Evolutionary conservation across 169 alveolate species (phyloP).

Genomic region (Cryptosporidium sp.): DNA sequence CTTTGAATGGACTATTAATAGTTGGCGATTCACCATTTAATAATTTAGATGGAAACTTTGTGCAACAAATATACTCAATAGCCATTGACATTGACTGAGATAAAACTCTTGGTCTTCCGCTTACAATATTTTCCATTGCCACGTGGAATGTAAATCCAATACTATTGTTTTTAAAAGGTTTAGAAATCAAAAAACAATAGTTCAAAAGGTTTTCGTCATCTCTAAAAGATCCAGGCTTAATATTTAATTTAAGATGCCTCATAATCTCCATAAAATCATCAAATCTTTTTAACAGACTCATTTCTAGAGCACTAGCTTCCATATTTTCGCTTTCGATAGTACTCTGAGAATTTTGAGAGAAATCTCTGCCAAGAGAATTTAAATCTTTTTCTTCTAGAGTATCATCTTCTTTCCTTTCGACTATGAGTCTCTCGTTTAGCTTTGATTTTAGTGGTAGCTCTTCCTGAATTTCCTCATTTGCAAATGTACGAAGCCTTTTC

Average conservation of each 20-base stretch:
- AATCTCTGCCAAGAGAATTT: background rate
- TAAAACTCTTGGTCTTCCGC: conserved; percentile 43
- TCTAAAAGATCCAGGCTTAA: conserved; percentile 22
- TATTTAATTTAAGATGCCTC: conserved; percentile 32
- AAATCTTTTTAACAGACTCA: conserved; percentile 9
- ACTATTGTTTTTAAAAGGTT: conserved; percentile 22
- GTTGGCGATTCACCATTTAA: conserved; percentile 22
- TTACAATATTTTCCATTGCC: conserved; percentile 59
- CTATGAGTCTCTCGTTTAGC: background rate
- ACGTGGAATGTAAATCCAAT: conserved; percentile 67
- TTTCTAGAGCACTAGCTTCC: background rate
- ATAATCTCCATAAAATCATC: conserved; percentile 42
- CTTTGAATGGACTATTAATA: conserved; percentile 9
- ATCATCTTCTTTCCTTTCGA: background rate
- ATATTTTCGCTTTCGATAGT: background rate
- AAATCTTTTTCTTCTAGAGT: background rate
- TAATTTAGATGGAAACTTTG: conserved; percentile 40
- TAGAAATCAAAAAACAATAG: conserved; percentile 46
- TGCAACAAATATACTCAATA: conserved; percentile 49
- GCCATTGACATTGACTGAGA: conserved; percentile 57
- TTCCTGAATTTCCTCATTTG: conserved; percentile 18
- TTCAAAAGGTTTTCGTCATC: conserved; percentile 57
- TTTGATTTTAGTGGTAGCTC: conserved; percentile 44
- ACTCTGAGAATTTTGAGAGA: conserved; percentile 19
- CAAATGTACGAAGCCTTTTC: conserved; percentile 37